Conservation (phyloP, 495 filamentous ascomycete species). For the Aspergillus homomorphus region DNA sequence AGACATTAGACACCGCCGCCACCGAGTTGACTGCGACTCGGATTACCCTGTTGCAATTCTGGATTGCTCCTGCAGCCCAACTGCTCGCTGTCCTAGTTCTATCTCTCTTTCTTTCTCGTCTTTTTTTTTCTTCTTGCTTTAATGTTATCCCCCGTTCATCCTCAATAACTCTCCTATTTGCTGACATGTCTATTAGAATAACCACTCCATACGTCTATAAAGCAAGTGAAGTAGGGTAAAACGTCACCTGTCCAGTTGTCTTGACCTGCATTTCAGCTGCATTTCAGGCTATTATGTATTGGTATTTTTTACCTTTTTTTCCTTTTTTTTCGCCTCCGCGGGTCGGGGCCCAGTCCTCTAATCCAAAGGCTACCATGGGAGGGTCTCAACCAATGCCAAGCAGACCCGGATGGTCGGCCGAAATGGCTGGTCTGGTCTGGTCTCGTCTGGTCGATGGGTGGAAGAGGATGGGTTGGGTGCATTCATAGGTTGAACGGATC, state of each 20-base stretch:
- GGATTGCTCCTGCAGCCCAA: background rate
- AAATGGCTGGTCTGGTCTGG: constrained; percentile 9
- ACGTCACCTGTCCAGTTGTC: too few species aligned
- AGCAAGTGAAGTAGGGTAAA: too few species aligned
- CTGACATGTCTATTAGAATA: too few species aligned
- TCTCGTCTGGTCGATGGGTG: background rate
- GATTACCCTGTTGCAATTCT: too few species aligned
- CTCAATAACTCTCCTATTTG: too few species aligned
- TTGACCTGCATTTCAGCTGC: too few species aligned
- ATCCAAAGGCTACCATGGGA: constrained; percentile 14
- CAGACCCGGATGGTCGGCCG: constrained; percentile 17
- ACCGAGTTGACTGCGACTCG: background rate
- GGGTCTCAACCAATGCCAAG: constrained; percentile 13
- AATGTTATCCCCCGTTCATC: too few species aligned
- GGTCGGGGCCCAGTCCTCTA: background rate
- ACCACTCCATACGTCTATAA: too few species aligned
- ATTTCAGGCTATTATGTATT: background rate
- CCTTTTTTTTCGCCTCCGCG: background rate
- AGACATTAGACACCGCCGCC: background rate
- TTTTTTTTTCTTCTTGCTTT: background rate
- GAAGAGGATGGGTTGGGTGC: too few species aligned
- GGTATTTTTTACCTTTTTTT: background rate
- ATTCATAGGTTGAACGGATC: background rate
- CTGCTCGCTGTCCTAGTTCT: too few species aligned
- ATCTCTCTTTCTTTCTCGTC: constrained; percentile 1